A percentile compares a stretch with the other conserved stretches of the same genome.
Conservation (phyloP, 1,284 basidiomycete species). For the Trametes polyzona region DNA sequence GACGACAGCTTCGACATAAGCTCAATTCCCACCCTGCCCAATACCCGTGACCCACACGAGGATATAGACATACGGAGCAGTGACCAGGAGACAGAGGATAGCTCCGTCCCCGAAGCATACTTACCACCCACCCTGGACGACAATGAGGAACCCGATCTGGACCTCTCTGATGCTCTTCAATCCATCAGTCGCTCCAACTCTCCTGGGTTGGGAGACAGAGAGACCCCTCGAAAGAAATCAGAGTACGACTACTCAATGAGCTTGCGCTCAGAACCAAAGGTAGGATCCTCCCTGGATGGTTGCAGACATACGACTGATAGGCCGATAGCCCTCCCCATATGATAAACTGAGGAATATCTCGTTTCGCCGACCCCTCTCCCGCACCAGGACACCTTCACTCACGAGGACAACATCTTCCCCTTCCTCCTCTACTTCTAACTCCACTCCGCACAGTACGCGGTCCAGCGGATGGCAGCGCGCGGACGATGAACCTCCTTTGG, state of each 20-base stretch:
- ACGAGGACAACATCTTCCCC: constrained; percentile 66
- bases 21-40: constrained; percentile 56
- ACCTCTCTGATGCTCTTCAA: constrained; percentile 61
- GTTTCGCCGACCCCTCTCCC: constrained; percentile 54
- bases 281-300: constrained; percentile 33
- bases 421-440: constrained; percentile 61
- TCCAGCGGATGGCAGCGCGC: constrained; percentile 46
- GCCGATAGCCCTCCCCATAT: constrained; percentile 60
- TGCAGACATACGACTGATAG: not conserved
- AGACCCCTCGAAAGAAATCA: constrained; percentile 49
- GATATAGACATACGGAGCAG: constrained; percentile 44
- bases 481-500: constrained; percentile 49
- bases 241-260: constrained; percentile 71
- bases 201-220: constrained; percentile 42
- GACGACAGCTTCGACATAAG: constrained; percentile 63
- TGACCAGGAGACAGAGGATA: constrained; percentile 45
- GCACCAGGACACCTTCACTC: constrained; percentile 73
- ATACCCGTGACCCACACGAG: constrained; percentile 36
- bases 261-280: constrained; percentile 67
- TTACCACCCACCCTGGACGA: constrained; percentile 46
- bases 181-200: constrained; percentile 61
- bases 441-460: constrained; percentile 62
- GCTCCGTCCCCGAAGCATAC: constrained; percentile 53
- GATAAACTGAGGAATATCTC: constrained; percentile 71
- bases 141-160: constrained; percentile 44